Evolutionary conservation across 2,329 filamentous ascomycete genomes (phyloP), one percentile per base, ranked within the genome.

Genomic region (Ceratocystis eucalypticola): DNA sequence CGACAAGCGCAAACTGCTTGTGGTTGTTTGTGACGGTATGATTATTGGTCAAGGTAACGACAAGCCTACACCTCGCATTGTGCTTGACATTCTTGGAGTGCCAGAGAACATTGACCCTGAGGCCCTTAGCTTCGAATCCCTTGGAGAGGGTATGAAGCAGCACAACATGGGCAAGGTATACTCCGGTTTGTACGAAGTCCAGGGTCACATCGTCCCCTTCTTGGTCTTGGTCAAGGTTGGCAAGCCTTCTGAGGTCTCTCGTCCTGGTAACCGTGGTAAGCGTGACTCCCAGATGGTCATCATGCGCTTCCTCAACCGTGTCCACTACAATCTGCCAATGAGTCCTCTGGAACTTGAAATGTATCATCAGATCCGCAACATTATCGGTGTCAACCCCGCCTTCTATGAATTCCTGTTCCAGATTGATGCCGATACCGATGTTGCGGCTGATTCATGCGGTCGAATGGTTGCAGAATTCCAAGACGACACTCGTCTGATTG

Each of bases 111-210:
- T 96, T 17, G 93, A 99, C 73, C 94, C 95, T 0, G 93, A 97
- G 74, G 91, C 94, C 2, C 81, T 99, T 67, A 96, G 91, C 80
- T 99, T 99, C 72, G 93, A 99, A 75, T 93, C 91, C 73, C 83
- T 99, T 45, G 94, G 94, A 68, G 93, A 97, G 77, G 94, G 94
- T 74, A 84, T 88, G 77, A 96, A 96, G 78, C 94, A 97, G 76
- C 94, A 97, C 80, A 99, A 99, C 76, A 97, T 97, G 93, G 94
- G 89, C 76, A 99, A 99, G 77, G 86, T 96, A 70, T 99, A 99
- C 77, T 96, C 94, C 22, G 94, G 94, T 73, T 81, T 99, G 4
- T 99, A 99, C 75, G 94, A 99, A 77, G 92, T 96, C 5, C 90
- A 96, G 74, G 94, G 94, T 69, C 93, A 99, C 74, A 97, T 99